Evolutionary conservation across 2,329 filamentous ascomycete genomes (phyloP).

Genomic region (Aspergillus aculeatus): DNA sequence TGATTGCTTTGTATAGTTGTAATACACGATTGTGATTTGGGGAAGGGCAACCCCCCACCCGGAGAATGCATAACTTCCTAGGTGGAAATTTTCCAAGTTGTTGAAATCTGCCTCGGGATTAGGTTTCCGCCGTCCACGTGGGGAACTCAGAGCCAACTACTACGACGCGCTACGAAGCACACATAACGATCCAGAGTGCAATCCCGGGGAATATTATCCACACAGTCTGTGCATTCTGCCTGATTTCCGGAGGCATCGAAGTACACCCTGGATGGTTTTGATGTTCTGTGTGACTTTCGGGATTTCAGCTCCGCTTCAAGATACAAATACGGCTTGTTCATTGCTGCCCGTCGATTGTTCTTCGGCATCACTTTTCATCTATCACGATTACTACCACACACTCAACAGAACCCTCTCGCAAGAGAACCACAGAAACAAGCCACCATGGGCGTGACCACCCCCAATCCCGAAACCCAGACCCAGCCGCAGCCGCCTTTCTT

Average conservation of each 20-base stretch:
- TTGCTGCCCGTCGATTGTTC: no score
- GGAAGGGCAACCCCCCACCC: no score
- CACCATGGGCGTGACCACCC: background rate
- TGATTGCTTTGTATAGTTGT: slow-evolving; percentile 9
- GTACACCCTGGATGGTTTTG: no score
- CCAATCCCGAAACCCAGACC: background rate
- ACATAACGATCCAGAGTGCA: background rate
- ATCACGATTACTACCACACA: no score
- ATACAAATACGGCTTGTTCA: background rate
- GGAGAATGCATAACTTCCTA: slow-evolving; percentile 1
- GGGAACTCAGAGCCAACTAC: background rate
- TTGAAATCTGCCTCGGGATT: slow-evolving; percentile 6
- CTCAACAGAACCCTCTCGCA: no score
- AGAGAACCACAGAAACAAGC: background rate
- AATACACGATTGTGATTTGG: background rate
- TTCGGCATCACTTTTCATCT: no score
- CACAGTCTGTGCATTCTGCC: no score
- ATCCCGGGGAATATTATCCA: no score
- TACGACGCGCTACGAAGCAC: no score
- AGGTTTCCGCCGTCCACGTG: slow-evolving; percentile 15
- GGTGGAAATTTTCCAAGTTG: background rate
- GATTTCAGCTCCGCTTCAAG: background rate
- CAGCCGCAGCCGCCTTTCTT: background rate
- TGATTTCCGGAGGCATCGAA: no score
- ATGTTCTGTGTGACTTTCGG: background rate